Evolutionary conservation across 345 rosid species (phyloP).

Genomic region (Raphanus raphanistrum): DNA sequence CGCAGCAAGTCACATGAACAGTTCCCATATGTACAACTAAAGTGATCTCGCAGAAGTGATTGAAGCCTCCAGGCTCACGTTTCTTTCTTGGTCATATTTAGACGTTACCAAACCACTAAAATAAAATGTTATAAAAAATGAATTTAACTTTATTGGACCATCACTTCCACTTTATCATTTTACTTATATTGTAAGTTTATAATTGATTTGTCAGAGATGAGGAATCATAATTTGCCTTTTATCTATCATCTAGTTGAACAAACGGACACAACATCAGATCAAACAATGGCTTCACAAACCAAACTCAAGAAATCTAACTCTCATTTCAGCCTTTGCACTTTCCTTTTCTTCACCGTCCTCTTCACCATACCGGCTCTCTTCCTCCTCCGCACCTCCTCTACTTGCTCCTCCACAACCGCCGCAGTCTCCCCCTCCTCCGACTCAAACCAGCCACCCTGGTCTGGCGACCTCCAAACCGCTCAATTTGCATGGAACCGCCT

Average conservation of each 20-base stretch:
- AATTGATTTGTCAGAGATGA: conserved; percentile 9
- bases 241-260: conserved; percentile 23
- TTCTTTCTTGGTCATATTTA: conserved; percentile 32
- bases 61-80: conserved; percentile 38
- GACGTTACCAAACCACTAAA: conserved; percentile 42
- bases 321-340: conserved; percentile 49
- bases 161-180: conserved; percentile 31
- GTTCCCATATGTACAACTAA: conserved; percentile 20
- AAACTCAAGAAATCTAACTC: conserved; percentile 53
- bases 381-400: conserved; percentile 59
- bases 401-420: conserved; percentile 35
- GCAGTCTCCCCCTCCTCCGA: conserved; percentile 12
- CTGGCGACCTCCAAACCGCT: conserved; percentile 66
- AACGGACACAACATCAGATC: neutral
- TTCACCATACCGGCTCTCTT: conserved; percentile 85
- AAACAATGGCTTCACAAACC: conserved; percentile 58
- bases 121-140: neutral
- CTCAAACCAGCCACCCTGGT: conserved; percentile 46
- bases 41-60: conserved; percentile 5
- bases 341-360: conserved; percentile 75
- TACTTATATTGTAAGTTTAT: conserved; percentile 36
- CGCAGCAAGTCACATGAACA: conserved; percentile 43
- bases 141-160: conserved; percentile 29
- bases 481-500: conserved; percentile 82
- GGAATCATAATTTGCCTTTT: conserved; percentile 16